These are phyloP conservation scores for Beauveria pseudobassiana DNA, from an alignment of 2,329 filamentous ascomycete species.

Conservation along the genomic window DNA sequence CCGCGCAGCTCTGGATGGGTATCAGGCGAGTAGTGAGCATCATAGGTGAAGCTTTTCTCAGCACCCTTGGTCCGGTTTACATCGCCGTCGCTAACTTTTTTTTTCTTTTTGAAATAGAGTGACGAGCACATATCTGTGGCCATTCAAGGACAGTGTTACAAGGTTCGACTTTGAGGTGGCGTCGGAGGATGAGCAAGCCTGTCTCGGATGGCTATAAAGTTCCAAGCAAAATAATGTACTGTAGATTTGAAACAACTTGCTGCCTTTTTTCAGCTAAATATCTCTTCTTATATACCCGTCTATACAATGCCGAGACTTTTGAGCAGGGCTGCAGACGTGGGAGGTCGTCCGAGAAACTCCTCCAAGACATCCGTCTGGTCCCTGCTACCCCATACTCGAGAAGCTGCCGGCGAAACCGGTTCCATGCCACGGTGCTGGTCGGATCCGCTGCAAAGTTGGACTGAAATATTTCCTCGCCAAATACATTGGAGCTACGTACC, in stretches of 20 bases:
- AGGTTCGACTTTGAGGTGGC: conserved; percentile 49
- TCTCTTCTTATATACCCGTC: background rate
- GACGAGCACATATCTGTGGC: conserved; percentile 42
- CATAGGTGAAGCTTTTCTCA: conserved; percentile 29
- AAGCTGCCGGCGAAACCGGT: conserved; percentile 15
- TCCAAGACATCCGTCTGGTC: conserved; percentile 18
- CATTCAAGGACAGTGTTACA: conserved; percentile 44
- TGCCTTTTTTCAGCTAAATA: too few relatives aligned
- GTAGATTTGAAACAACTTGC: background rate
- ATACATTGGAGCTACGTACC: conserved; percentile 11
- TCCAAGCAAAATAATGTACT: background rate
- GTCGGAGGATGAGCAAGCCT: conserved; percentile 27
- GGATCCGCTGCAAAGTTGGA: conserved; percentile 17
- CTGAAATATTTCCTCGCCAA: conserved; percentile 20
- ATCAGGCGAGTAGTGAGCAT: conserved; percentile 46
- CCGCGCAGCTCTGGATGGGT: conserved; percentile 36
- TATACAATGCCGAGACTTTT: background rate
- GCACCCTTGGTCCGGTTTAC: background rate
- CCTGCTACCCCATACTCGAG: conserved; percentile 18
- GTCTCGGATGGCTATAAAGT: conserved; percentile 12
- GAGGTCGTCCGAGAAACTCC: conserved; percentile 18
- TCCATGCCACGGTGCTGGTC: conserved; percentile 15
- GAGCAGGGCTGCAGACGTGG: conserved; percentile 11
- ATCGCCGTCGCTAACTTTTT: too few relatives aligned
- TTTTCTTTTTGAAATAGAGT: conserved; percentile 30